Base-by-base conservation (phyloP, 1,284 basidiomycete genomes). In the Microbotryum silenes-acaulis region DNA sequence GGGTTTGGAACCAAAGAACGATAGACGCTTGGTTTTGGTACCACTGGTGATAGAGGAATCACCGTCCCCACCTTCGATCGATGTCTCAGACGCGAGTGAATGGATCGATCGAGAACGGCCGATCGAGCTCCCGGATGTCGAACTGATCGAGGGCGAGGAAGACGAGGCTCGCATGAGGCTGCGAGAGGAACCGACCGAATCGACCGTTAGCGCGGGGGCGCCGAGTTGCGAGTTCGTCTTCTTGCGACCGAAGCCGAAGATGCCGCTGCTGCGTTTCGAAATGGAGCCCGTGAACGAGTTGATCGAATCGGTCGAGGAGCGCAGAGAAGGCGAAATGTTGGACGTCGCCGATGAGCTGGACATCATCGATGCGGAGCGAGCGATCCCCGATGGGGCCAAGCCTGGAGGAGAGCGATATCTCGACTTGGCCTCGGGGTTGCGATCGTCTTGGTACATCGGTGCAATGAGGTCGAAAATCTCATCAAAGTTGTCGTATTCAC, bases 231-330 rank as follows among this genome's bases (percentile, higher is more conserved):
- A 50, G 8, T 48, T 51, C 8, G 48, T 44, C 21, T 57, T 57
- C 16, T 50, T 57, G 10, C 56, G 31, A 7, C 56, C 56, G 33
- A 57, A 57, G 27, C 56, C 48, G 47, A 57, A 42, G 23, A 57
- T 50, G 9, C 21, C n/a, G 9, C 25, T 50, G 23, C 48, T 50
- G n/a, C 48, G 49, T 44, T 57, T 57, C 49, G 56, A 51, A 3
- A 57, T 23, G 48, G 33, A 5, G 47, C 21, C 49, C 44, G 29
- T 9, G 21, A 33, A 42, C 33, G 56, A 23, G 56, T 44, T 7
- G 56, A 37, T 10, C 33, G 56, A 27, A 18, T 5, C 9, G 6
- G 18, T 48, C 21, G 37, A 42, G 12, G 16, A 42, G 37, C 37
- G 37, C 16, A 42, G 37, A 42, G 37, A 42, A 42, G 37, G 37